Evolutionary conservation across 2,329 filamentous ascomycete genomes (phyloP).

Genomic region (Penicillium sp.): DNA sequence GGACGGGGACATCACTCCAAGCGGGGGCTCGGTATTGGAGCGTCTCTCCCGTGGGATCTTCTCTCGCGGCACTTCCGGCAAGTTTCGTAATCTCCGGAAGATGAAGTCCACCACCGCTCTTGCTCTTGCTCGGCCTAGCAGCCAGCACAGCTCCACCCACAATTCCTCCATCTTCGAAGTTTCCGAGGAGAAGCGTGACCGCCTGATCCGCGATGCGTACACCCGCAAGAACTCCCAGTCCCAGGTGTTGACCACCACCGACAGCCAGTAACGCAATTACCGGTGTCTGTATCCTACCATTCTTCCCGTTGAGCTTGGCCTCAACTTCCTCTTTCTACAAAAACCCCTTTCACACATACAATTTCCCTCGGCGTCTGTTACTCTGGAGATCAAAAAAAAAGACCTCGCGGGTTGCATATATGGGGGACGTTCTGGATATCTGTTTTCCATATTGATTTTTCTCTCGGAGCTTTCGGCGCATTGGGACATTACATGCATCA

Average conservation of each 20-base stretch:
- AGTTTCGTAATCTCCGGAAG: slow-evolving; percentile 35
- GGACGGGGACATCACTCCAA: slow-evolving; percentile 30
- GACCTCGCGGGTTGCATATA: slow-evolving; percentile 23
- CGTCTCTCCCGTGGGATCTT: slow-evolving; percentile 65
- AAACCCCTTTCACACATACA: slow-evolving; percentile 11
- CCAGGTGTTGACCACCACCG: slow-evolving; percentile 29
- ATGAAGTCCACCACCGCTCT: slow-evolving; percentile 63
- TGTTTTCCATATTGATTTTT: slow-evolving; percentile 15
- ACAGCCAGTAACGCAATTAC: slow-evolving; percentile 4
- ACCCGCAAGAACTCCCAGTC: slow-evolving; percentile 42
- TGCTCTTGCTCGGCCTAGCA: slow-evolving; percentile 51
- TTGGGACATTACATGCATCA: slow-evolving; percentile 19
- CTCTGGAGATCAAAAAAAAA: slow-evolving; percentile 18
- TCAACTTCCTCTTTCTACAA: slow-evolving; percentile 7
- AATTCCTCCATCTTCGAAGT: slow-evolving; percentile 55
- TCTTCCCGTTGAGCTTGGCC: slow-evolving; percentile 17
- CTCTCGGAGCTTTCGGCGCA: slow-evolving; percentile 28
- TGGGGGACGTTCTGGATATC: slow-evolving; percentile 12
- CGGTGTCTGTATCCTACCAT: not conserved
- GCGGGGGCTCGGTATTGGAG: slow-evolving; percentile 60
- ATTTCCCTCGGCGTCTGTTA: slow-evolving; percentile 14
- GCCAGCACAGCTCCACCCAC: slow-evolving; percentile 40
- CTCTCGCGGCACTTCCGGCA: slow-evolving; percentile 45
- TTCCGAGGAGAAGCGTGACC: slow-evolving; percentile 56
- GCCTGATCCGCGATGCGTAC: slow-evolving; percentile 56